Evolutionary conservation across 257 asterid species (phyloP), one percentile per base, ranked within the genome.

Genomic region (Pogostemon cablin): DNA sequence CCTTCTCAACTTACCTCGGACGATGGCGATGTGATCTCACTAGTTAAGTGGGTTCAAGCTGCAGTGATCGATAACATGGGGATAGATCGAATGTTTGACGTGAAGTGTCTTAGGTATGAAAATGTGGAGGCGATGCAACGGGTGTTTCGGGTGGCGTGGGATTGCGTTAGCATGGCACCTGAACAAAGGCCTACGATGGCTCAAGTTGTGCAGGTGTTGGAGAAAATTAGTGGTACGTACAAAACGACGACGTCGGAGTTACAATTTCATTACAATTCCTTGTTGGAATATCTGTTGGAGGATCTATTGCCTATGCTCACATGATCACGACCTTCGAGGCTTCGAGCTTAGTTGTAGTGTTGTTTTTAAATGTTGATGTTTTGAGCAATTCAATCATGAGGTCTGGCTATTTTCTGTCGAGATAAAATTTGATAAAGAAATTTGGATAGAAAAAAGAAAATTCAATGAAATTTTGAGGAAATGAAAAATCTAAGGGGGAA

Each of bases 191-290:
- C 78, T 38, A 9, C n/a, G 3, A 78, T 78, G 61, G 8, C 40
- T 62, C 46, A 61, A 52, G 69, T 78, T 0, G 78, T 68, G 55
- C 57, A 55, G 56, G 63, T 54, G 56, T 73, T 78, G 72, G 78
- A 78, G 44, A 68, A 66, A 43, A 61, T 72, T 46, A 61, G 57
- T 72, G 71, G 77, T 6, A 5, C 62, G 70, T 10, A 37, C 50
- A 38, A 35, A 4, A 63, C 32, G 32, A 25, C 32, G 42, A 9
- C 5, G 64, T 17, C 44, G 35, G 25, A 64, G 41, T 35, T 25
- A 57, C 57, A 42, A 9, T 39, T 15, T 3, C 20, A 52, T 3
- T 17, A 41, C 2, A 2, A 62, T 12, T 12, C 54, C 9, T 41
- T 17, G 12, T 42, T 62, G 39, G 54, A 42, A 42, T 62, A 4